Evolutionary conservation across 1,139 yeast species (phyloP).

Genomic region (Scheffersomyces quercinus): DNA sequence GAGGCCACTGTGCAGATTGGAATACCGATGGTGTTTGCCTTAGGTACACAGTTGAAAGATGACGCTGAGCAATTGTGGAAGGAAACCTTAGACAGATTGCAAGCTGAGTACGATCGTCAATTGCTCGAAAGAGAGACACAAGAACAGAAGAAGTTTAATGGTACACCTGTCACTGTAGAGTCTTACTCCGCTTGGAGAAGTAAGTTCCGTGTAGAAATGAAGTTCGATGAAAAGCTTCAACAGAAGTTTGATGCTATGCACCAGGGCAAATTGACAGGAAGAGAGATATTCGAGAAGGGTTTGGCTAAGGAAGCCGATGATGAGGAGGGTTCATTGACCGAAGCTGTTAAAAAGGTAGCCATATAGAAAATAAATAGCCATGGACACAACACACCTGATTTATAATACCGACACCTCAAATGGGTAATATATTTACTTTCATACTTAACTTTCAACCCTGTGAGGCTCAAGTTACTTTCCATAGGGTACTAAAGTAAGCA

Average conservation of each 20-base stretch:
- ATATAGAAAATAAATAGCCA: constrained; percentile 5
- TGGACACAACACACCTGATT: too few species aligned
- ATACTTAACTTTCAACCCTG: too few species aligned
- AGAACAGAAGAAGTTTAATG: constrained; percentile 76
- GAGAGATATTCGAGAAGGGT: constrained; percentile 87
- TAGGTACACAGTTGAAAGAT: constrained; percentile 77
- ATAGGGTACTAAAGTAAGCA: too few species aligned
- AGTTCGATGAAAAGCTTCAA: constrained; percentile 49
- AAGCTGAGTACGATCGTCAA: constrained; percentile 58
- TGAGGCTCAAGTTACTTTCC: too few species aligned
- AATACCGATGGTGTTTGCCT: constrained; percentile 82
- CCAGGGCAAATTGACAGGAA: constrained; percentile 78
- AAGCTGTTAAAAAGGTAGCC: constrained; percentile 21
- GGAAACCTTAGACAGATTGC: constrained; percentile 54
- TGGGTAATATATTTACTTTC: too few species aligned
- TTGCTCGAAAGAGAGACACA: constrained; percentile 58
- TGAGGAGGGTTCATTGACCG: constrained; percentile 37
- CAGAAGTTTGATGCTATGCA: constrained; percentile 59
- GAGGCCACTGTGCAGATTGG: constrained; percentile 82
- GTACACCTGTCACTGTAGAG: constrained; percentile 79
- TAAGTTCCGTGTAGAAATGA: constrained; percentile 61
- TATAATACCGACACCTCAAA: too few species aligned
- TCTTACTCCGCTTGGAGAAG: constrained; percentile 70
- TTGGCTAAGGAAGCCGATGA: constrained; percentile 61
- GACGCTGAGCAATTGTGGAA: constrained; percentile 68